Percentiles rank a stretch among this genome's conserved stretches.
These are phyloP conservation scores for Metschnikowia lunata DNA, from an alignment of 805 yeast genomes.

Conservation along the genomic window DNA sequence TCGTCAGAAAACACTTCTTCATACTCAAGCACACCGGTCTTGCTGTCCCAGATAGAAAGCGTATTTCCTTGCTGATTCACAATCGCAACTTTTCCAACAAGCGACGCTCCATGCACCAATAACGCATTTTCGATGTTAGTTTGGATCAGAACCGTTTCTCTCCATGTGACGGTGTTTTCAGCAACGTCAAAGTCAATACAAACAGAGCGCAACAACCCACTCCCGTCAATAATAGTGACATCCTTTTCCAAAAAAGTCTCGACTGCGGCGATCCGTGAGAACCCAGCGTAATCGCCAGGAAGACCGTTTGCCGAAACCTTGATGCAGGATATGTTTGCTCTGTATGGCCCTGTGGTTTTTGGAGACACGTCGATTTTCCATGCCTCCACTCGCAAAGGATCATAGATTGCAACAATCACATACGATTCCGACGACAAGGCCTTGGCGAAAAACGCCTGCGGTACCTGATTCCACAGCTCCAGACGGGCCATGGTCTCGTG, in stretches of 20 bases:
- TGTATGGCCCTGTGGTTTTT: neutral
- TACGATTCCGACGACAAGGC: conserved; percentile 16
- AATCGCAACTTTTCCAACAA: conserved; percentile 66
- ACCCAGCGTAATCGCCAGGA: conserved; percentile 31
- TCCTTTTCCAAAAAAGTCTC: conserved; percentile 46
- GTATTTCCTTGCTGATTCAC: conserved; percentile 50
- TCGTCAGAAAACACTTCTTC: conserved; percentile 37
- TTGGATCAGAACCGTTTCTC: conserved; percentile 42
- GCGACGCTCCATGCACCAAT: conserved; percentile 66
- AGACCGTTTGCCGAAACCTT: conserved; percentile 22
- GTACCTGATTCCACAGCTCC: conserved; percentile 11
- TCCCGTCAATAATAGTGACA: conserved; percentile 52
- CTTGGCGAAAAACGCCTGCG: conserved; percentile 24
- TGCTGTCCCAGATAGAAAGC: conserved; percentile 77
- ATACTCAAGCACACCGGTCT: conserved; percentile 63
- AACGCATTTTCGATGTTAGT: conserved; percentile 54
- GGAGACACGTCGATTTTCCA: conserved; percentile 35
- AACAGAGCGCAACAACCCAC: conserved; percentile 25
- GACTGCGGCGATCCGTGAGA: conserved; percentile 48
- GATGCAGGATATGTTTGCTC: conserved; percentile 1
- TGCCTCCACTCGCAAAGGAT: conserved; percentile 30
- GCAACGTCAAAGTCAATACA: conserved; percentile 17
- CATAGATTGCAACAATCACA: conserved; percentile 50
- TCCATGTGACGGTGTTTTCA: conserved; percentile 46
- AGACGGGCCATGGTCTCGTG: conserved; percentile 11